Evolutionary conservation across 306 rosid genomes (phyloP).

Genomic region (Macrotyloma uniflorum): DNA sequence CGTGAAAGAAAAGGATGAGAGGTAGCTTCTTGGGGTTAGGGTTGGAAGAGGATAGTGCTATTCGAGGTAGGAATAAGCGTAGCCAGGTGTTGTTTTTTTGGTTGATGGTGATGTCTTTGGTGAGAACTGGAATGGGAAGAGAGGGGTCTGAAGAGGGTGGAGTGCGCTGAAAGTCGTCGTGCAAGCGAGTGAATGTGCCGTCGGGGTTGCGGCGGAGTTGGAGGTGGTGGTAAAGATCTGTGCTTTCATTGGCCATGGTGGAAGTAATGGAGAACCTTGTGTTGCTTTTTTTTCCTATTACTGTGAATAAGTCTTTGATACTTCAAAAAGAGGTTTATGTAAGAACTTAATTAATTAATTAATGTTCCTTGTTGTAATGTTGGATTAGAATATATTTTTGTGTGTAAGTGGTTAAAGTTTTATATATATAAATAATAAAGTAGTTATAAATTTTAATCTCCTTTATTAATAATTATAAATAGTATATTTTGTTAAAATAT

Average conservation of each 20-base stretch:
- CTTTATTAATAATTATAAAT: too few relatives aligned
- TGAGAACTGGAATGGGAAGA: slow-evolving; percentile 31
- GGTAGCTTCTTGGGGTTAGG: neutral
- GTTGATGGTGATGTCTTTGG: slow-evolving; percentile 51
- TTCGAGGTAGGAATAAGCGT: slow-evolving; percentile 48
- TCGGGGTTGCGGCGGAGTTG: slow-evolving; percentile 34
- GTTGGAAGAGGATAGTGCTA: neutral
- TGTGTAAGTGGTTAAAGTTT: too few relatives aligned
- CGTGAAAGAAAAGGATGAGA: slow-evolving; percentile 48
- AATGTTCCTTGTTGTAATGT: too few relatives aligned
- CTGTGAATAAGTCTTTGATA: neutral
- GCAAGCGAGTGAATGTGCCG: slow-evolving; percentile 40
- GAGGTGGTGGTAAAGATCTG: slow-evolving; percentile 25
- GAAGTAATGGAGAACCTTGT: neutral
- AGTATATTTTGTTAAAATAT: too few relatives aligned
- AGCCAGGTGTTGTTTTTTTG: slow-evolving; percentile 46
- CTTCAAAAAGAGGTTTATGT: neutral
- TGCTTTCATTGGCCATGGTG: neutral
- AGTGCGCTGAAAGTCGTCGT: neutral
- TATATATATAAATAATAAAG: too few relatives aligned
- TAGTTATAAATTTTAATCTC: too few relatives aligned
- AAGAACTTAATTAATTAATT: neutral
- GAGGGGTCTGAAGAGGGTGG: slow-evolving; percentile 34
- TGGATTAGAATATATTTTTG: too few relatives aligned
- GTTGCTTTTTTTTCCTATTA: neutral